These are phyloP conservation scores for Cordia subcordata DNA, from an alignment of 257 asterid genomes.

Conservation along the genomic window DNA sequence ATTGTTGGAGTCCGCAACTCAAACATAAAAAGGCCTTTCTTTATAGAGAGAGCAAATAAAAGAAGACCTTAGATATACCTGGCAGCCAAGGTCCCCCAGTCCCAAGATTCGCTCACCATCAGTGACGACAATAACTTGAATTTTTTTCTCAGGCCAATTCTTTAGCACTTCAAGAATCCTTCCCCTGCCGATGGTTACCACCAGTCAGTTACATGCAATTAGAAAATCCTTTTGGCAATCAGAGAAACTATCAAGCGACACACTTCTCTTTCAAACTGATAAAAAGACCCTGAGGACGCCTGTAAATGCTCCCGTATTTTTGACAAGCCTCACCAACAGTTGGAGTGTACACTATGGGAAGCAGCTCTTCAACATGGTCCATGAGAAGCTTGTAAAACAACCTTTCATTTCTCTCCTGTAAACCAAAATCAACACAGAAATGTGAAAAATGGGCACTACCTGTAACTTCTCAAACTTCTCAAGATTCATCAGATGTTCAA, in stretches of 20 bases:
- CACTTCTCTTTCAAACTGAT: conserved; percentile 96
- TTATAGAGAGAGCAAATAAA: too few species aligned
- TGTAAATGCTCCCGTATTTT: conserved; percentile 92
- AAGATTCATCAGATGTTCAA: background rate
- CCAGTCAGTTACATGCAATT: conserved; percentile 13
- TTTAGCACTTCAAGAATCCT: conserved; percentile 85
- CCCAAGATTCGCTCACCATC: conserved; percentile 98
- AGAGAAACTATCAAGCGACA: conserved; percentile 7
- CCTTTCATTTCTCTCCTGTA: conserved; percentile 85
- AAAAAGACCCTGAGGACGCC: conserved; percentile 98
- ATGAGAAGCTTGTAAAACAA: conserved; percentile 94
- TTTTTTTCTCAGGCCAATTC: conserved; percentile 96
- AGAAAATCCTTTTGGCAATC: conserved; percentile 9
- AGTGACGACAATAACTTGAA: conserved; percentile 95
- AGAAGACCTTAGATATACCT: conserved; percentile 33
- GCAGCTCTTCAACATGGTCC: conserved; percentile 92
- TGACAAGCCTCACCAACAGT: conserved; percentile 99
- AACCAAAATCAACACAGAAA: background rate
- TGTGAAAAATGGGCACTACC: background rate
- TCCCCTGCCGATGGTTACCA: conserved; percentile 54
- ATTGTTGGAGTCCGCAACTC: conserved; percentile 6
- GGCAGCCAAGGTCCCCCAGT: conserved; percentile 99
- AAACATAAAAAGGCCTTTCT: background rate
- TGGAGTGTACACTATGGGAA: conserved; percentile 96
- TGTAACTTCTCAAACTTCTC: background rate